These are phyloP conservation scores for Turnera subulata DNA, from an alignment of 345 rosid genomes.

Conservation along the genomic window DNA sequence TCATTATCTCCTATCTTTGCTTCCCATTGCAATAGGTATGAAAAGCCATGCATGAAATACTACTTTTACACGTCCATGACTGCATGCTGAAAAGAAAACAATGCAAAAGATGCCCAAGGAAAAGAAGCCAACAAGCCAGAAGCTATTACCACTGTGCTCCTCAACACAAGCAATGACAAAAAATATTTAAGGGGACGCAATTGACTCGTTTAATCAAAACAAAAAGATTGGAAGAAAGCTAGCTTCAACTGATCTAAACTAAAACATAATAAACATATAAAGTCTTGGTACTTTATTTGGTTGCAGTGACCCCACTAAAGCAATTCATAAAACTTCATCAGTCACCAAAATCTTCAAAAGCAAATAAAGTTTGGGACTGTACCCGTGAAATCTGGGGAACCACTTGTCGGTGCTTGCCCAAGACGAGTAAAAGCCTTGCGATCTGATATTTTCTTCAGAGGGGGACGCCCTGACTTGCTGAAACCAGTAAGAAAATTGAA, in stretches of 20 bases:
- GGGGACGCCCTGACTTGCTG: slow-evolving; percentile 61
- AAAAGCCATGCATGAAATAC: not conserved
- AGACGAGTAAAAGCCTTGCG: slow-evolving; percentile 37
- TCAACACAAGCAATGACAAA: not conserved
- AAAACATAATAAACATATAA: not conserved
- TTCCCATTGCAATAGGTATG: not conserved
- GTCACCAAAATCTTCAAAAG: not conserved
- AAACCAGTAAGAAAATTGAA: slow-evolving; percentile 16
- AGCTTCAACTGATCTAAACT: not conserved
- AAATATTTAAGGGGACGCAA: not conserved
- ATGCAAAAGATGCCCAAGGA: too few species aligned
- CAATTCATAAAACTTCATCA: not conserved
- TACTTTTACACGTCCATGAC: not conserved
- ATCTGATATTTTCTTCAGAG: slow-evolving; percentile 49
- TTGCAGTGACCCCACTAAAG: not conserved
- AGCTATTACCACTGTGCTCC: too few species aligned
- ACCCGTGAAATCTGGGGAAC: slow-evolving; percentile 46
- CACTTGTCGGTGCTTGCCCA: slow-evolving; percentile 27
- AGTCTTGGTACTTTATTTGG: not conserved
- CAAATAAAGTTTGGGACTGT: not conserved
- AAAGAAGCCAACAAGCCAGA: too few species aligned
- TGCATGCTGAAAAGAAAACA: not conserved
- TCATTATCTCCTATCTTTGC: not conserved
- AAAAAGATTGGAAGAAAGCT: not conserved
- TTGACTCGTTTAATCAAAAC: not conserved